A percentile compares a stretch with the other conserved stretches of the same genome.
Evolutionary conservation across 2,329 filamentous ascomycete species (phyloP).

Genomic region (Aspergillus luchuensis): DNA sequence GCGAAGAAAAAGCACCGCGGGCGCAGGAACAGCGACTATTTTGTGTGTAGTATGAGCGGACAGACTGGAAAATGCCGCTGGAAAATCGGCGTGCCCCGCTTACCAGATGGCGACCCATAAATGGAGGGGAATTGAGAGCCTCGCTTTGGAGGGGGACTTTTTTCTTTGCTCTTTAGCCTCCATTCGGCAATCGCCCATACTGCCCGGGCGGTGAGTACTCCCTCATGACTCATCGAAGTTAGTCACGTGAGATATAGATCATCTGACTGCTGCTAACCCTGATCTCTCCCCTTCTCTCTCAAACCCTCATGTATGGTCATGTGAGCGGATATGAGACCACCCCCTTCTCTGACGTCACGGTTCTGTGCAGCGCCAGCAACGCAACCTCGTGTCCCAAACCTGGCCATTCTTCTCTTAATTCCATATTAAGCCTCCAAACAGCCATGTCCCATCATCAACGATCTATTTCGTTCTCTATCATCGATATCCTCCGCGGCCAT

Average conservation of each 20-base stretch:
- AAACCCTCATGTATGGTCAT: constrained; percentile 12
- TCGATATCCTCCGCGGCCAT: constrained; percentile 14
- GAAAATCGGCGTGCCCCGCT: constrained; percentile 44
- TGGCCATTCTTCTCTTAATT: background rate
- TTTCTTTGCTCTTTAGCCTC: constrained; percentile 29
- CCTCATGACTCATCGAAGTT: background rate
- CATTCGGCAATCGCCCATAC: constrained; percentile 25
- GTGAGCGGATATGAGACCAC: background rate
- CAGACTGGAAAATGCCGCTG: constrained; percentile 29
- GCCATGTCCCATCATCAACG: background rate
- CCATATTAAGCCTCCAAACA: background rate
- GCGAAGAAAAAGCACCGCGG: constrained; percentile 14
- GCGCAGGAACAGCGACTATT: constrained; percentile 22
- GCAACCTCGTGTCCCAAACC: background rate
- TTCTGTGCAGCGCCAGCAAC: background rate
- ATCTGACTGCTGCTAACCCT: constrained; percentile 20
- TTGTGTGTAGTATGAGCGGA: constrained; percentile 20
- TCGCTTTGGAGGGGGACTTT: constrained; percentile 28
- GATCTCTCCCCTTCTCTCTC: background rate
- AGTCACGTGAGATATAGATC: background rate
- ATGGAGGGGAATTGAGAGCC: constrained; percentile 23
- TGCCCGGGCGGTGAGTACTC: constrained; percentile 32
- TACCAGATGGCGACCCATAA: constrained; percentile 43
- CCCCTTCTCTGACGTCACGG: constrained; percentile 21
- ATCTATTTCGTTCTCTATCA: background rate